A percentile compares a stretch with the other conserved stretches of the same genome.
These are phyloP conservation scores for Neurospora discreta DNA, from an alignment of 495 filamentous ascomycete genomes.

Conservation along the genomic window DNA sequence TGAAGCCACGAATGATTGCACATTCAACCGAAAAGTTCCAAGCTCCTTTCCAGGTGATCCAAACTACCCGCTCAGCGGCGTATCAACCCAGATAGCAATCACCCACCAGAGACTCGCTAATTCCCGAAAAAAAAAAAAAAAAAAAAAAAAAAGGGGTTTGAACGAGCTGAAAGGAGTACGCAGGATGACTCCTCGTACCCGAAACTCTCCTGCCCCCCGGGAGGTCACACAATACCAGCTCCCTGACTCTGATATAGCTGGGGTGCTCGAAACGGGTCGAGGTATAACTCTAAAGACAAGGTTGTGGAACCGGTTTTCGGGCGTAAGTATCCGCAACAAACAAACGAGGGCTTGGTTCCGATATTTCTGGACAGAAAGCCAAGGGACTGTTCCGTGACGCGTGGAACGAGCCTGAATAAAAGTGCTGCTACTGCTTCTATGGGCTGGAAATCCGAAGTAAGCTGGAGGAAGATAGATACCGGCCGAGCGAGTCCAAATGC, in stretches of 20 bases:
- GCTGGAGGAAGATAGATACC: slow-evolving; percentile 6
- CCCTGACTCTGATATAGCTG: slow-evolving; percentile 10
- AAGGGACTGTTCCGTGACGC: slow-evolving; percentile 10
- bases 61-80: not conserved
- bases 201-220: not conserved
- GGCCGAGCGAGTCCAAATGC: slow-evolving; percentile 10
- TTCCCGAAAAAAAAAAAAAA: not conserved
- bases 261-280: slow-evolving; percentile 17
- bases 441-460: not conserved
- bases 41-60: not conserved
- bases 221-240: not conserved
- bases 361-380: slow-evolving; percentile 12
- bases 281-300: slow-evolving; percentile 13
- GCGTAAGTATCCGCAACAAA: slow-evolving; percentile 26
- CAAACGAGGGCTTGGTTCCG: slow-evolving; percentile 14
- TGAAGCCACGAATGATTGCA: slow-evolving; percentile 11
- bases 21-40: slow-evolving; percentile 9
- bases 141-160: not conserved
- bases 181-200: not conserved
- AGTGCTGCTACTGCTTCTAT: slow-evolving; percentile 8
- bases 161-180: not conserved
- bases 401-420: slow-evolving; percentile 13
- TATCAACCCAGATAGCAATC: not conserved
- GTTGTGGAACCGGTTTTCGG: slow-evolving; percentile 24
- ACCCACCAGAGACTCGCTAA: not conserved